Conservation (phyloP, 768 basidiomycete species). For the Psilocybe azurescens region DNA sequence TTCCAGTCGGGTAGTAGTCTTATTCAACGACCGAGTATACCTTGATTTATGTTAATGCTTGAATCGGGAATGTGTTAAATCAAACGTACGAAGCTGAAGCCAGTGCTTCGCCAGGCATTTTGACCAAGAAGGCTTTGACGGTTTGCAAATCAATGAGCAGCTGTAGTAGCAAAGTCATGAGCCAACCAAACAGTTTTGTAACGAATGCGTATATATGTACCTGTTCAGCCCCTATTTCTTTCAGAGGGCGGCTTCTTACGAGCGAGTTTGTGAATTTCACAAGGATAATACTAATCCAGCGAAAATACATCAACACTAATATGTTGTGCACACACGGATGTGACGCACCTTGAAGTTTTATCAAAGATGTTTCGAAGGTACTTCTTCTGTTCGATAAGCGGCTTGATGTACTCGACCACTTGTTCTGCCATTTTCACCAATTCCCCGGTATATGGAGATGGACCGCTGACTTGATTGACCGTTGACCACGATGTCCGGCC, state of each 20-base stretch:
- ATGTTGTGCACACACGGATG: not conserved
- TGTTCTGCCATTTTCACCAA: conserved; percentile 76
- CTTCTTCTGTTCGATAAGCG: conserved; percentile 92
- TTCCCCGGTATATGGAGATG: conserved; percentile 81
- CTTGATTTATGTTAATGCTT: conserved; percentile 39
- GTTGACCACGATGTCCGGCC: conserved; percentile 79
- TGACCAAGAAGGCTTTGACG: conserved; percentile 81
- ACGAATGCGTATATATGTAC: conserved; percentile 36
- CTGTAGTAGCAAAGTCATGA: conserved; percentile 13
- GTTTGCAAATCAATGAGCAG: conserved; percentile 89
- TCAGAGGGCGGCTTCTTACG: conserved; percentile 88
- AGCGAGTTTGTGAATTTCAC: conserved; percentile 89
- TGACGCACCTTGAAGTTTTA: conserved; percentile 82
- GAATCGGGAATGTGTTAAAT: conserved; percentile 16
- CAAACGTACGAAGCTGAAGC: conserved; percentile 55
- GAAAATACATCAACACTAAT: not conserved
- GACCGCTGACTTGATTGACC: conserved; percentile 84
- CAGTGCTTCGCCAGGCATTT: conserved; percentile 78
- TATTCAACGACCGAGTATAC: conserved; percentile 82
- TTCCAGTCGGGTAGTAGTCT: conserved; percentile 83
- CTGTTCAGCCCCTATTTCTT: conserved; percentile 96
- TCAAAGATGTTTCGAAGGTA: conserved; percentile 93
- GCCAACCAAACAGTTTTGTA: not conserved
- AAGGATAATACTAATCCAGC: conserved; percentile 68
- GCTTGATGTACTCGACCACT: conserved; percentile 77